phyloP scores from a whole-genome alignment of 2,329 filamentous ascomycete genomes.

The Penicillium sp. region DNA sequence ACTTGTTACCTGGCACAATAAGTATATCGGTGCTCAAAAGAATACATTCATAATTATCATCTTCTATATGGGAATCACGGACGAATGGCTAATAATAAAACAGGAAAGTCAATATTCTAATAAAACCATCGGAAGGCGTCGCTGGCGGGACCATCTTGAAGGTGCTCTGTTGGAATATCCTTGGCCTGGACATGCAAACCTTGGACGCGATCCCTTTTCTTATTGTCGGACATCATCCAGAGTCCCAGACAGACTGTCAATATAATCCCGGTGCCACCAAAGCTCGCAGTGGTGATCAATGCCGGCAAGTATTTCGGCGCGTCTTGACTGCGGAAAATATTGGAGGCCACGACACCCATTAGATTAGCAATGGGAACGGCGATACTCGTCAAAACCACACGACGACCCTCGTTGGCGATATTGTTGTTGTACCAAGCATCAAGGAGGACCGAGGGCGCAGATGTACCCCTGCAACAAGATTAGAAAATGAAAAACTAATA shows the following conservation, averaged over 20 bases:
- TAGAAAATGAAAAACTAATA: neutral
- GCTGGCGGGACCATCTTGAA: slow-evolving; percentile 55
- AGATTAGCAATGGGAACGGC: slow-evolving; percentile 72
- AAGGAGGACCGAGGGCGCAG: slow-evolving; percentile 66
- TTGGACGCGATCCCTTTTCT: slow-evolving; percentile 57
- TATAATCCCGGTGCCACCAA: slow-evolving; percentile 60
- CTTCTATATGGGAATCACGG: neutral
- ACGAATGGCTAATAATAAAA: slow-evolving; percentile 15
- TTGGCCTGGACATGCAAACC: slow-evolving; percentile 58
- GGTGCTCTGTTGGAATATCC: slow-evolving; percentile 56
- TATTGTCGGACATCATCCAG: slow-evolving; percentile 56
- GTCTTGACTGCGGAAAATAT: slow-evolving; percentile 66
- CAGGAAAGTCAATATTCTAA: slow-evolving; percentile 18
- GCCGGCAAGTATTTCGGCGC: slow-evolving; percentile 67
- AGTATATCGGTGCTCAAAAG: neutral
- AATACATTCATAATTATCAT: neutral
- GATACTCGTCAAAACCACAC: slow-evolving; percentile 68
- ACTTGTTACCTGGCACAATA: too few species aligned
- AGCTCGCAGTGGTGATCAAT: slow-evolving; percentile 55
- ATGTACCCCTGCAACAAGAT: slow-evolving; percentile 54
- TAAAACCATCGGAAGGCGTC: slow-evolving; percentile 60
- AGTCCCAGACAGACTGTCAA: slow-evolving; percentile 58
- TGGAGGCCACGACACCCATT: slow-evolving; percentile 69
- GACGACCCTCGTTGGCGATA: slow-evolving; percentile 70
- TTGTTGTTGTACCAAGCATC: slow-evolving; percentile 76